Base-by-base conservation (phyloP, 73 alveolate species). In the Halteria grandinella region DNA sequence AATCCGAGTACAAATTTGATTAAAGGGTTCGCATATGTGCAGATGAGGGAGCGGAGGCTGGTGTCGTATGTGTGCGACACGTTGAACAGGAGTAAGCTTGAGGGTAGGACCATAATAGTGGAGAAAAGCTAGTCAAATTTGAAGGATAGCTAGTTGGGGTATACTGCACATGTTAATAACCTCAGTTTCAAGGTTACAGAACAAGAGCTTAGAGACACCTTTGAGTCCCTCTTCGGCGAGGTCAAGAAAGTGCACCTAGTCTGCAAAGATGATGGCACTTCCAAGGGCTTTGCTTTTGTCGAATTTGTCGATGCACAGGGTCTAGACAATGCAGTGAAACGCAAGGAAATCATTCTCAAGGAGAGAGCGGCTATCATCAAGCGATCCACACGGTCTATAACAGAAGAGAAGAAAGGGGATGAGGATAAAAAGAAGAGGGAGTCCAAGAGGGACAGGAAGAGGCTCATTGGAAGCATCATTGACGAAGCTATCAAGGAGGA, bases 231-330 rank as follows among this genome's bases (percentile, higher is more conserved):
- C 62, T 85, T 94, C 29, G 83, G 91, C 17, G 91, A 79, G 55
- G 51, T 80, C 37, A 79, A 88, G 66, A 57, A 79, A 55, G 53
- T 85, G 33, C 79, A 90, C 34, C 63, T 89, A 54, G 85, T 72
- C 11, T 66, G 54, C 74, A 93, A 88, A 55, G 90, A 75, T 24
- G 54, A 74, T 27, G 96, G 96, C 8, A 82, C 79, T 17, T 71
- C 91, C 40, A 87, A 85, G 34, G 98, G 98, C n/a, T 69, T 73
- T 71, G 95, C 94, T 24, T 92, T 82, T 74, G 80, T 92, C 37
- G 93, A 89, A 64, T 92, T 92, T 60, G 69, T 53, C 32, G 63
- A 64, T 73, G 88, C 69, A 37, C 90, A 79, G 53, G 69, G 72
- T 33, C 69, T 89, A 75, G 85, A 89, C 58, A 83, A 89, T 64